Conservation (phyloP, 257 asterid genomes). For the Salvia rosmarinus region DNA sequence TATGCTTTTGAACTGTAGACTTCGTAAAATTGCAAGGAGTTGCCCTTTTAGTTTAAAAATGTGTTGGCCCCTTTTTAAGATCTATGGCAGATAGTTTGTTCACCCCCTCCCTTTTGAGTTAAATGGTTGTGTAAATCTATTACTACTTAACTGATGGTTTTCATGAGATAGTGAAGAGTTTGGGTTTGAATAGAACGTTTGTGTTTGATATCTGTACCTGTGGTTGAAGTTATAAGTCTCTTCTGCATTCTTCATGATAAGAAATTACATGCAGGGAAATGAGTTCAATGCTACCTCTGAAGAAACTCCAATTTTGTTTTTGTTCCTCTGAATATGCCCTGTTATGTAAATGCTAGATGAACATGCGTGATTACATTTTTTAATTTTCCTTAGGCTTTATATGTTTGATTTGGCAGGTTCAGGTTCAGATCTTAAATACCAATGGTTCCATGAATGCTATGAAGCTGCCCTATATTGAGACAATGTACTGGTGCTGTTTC, state of each 20-base stretch:
- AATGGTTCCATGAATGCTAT: slow-evolving; percentile 20
- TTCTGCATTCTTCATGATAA: slow-evolving; percentile 9
- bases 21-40: not conserved
- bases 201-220: not conserved
- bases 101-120: not conserved
- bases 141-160: not conserved
- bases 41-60: not conserved
- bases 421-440: not conserved
- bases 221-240: not conserved
- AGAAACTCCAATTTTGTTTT: not conserved
- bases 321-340: not conserved
- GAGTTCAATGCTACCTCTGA: slow-evolving; percentile 12
- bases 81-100: not conserved
- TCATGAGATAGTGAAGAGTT: not conserved
- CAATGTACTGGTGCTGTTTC: slow-evolving; percentile 3
- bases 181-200: not conserved
- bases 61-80: slow-evolving; percentile 5
- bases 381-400: slow-evolving; percentile 7
- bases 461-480: slow-evolving; percentile 24
- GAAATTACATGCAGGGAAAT: slow-evolving; percentile 5
- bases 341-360: not conserved
- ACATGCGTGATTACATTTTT: not conserved
- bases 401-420: slow-evolving; percentile 28
- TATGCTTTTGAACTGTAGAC: not conserved
- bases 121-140: not conserved